phyloP scores from a whole-genome alignment of 1,139 yeast species.

The Lodderomyces orthopsilosis region DNA sequence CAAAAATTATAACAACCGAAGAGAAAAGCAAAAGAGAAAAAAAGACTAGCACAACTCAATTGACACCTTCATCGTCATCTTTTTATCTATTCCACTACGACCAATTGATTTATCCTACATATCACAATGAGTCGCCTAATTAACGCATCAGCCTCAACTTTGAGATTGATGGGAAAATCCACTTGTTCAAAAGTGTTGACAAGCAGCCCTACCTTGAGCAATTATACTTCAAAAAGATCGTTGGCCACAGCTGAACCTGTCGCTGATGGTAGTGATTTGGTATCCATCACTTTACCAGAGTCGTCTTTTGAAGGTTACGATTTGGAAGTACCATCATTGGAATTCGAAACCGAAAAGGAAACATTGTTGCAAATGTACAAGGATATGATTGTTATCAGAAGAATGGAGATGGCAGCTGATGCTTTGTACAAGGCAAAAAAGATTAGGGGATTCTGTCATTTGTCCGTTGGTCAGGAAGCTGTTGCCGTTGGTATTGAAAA shows the following conservation, averaged over 20 bases:
- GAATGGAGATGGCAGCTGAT: conserved; percentile 99
- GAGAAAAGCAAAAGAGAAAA: background rate
- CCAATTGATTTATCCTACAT: background rate
- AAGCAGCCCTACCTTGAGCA: conserved; percentile 7
- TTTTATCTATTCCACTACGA: conserved; percentile 1
- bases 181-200: conserved; percentile 3
- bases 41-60: background rate
- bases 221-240: conserved; percentile 20
- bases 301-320: conserved; percentile 83
- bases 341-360: conserved; percentile 75
- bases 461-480: conserved; percentile 99
- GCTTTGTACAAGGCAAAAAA: conserved; percentile 97
- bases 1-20: no score
- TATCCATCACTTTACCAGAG: conserved; percentile 64
- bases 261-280: conserved; percentile 30
- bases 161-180: conserved; percentile 1
- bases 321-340: conserved; percentile 67
- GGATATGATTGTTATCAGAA: conserved; percentile 90
- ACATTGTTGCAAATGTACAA: conserved; percentile 89
- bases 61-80: background rate
- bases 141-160: conserved; percentile 8
- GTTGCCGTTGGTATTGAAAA: conserved; percentile 97
- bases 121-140: conserved; percentile 6
- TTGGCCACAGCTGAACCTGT: conserved; percentile 25
- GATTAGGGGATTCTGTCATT: conserved; percentile 97